Base-by-base conservation (phyloP, 257 asterid species). In the Rubia yunnanensis region DNA sequence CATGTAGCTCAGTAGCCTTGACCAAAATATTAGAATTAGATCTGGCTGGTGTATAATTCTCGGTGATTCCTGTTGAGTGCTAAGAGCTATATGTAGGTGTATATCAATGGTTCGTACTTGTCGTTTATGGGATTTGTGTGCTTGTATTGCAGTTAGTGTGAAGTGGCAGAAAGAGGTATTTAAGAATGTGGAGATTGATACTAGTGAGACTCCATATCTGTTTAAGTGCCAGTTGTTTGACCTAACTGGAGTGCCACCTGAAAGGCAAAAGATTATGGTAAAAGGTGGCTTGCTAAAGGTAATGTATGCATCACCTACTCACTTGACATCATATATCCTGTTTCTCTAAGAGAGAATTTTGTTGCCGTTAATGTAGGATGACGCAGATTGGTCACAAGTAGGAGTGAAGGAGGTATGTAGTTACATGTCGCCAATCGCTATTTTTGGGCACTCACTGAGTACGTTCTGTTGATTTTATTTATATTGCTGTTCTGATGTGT, bases 181-280 rank as follows among this genome's bases (percentile, higher is more conserved):
- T 69, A 72, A 91, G 67, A 76, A 78, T 20, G 95, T 94, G 76
- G 98, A 91, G 76, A 77, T 94, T 64, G 99, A 94, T 81, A 94
- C 96, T 48, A 83, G 83, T 74, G 92, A 88, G 81, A 56, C 98
- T 65, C 97, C 99, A 0, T 90, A 82, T 74, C 79, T 94, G 41
- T 94, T 94, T 91, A 94, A 94, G 84, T 82, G 94, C 80, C 99
- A 94, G 86, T 76, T 94, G 60, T 94, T 71, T 65, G 99, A 90
- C 82, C 81, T 94, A 80, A 94, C 99, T 39, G 98, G 99, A 73
- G 98, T 94, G 73, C 95, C 99, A 72, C 99, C 99, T 53, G 98
- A 94, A 82, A 85, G 99, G 74, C 99, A 94, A 79, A 94, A 94
- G 85, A 94, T 94, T 66, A 88, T 94, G 99, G 96, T 94, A 36